Evolutionary conservation across 768 basidiomycete genomes (phyloP).

Genomic region (Termitomyces sp.): DNA sequence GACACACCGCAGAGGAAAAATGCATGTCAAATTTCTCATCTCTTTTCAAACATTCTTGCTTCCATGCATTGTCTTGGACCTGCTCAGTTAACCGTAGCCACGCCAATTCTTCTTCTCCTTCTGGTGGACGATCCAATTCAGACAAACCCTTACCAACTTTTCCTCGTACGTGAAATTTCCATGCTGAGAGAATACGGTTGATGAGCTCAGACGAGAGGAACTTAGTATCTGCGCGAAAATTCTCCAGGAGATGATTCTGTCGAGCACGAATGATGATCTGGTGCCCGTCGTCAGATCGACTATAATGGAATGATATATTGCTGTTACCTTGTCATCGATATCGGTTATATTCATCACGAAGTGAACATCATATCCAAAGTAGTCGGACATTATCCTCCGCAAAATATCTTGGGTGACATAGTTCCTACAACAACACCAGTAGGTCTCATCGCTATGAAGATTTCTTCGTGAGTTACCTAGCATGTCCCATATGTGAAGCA

Average conservation of each 20-base stretch:
- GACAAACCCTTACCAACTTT: conserved; percentile 64
- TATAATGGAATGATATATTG: conserved; percentile 9
- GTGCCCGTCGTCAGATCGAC: neutral
- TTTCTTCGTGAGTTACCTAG: conserved; percentile 50
- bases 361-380: conserved; percentile 96
- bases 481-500: conserved; percentile 97
- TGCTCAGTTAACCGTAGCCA: conserved; percentile 55
- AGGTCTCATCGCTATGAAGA: conserved; percentile 2
- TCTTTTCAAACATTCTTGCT: conserved; percentile 60
- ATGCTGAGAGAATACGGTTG: conserved; percentile 50
- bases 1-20: conserved; percentile 67
- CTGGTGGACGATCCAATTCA: conserved; percentile 35
- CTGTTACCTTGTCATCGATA: conserved; percentile 92
- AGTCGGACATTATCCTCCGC: conserved; percentile 86
- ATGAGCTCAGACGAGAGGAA: conserved; percentile 55
- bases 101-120: conserved; percentile 41
- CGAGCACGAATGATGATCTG: conserved; percentile 94
- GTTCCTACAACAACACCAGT: conserved; percentile 50
- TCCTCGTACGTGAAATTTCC: conserved; percentile 56
- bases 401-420: conserved; percentile 95
- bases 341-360: conserved; percentile 99
- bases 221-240: conserved; percentile 48
- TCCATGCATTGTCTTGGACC: conserved; percentile 55
- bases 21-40: conserved; percentile 95
- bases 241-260: conserved; percentile 66